These are phyloP conservation scores for Clavispora phyllophila DNA, from an alignment of 805 yeast genomes.

Conservation along the genomic window DNA sequence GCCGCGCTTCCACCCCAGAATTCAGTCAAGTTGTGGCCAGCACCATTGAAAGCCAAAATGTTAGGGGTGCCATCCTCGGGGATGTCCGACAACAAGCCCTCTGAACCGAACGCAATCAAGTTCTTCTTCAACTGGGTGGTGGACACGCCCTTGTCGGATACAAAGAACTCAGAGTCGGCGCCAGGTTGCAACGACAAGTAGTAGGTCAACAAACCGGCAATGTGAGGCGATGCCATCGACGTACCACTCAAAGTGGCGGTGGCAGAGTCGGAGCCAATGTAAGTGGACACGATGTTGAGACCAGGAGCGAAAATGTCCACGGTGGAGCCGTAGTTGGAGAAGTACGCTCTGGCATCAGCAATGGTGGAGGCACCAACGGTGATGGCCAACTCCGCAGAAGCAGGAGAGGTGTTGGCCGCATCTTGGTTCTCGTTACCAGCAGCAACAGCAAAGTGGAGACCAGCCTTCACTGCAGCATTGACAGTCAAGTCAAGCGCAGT, in stretches of 20 bases:
- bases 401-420: conserved; percentile 58
- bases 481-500: conserved; percentile 54
- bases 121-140: conserved; percentile 76
- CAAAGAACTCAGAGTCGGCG: conserved; percentile 56
- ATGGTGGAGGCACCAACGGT: conserved; percentile 48
- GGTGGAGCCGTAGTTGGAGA: conserved; percentile 51
- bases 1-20: conserved; percentile 47
- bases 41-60: conserved; percentile 75
- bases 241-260: conserved; percentile 90
- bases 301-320: conserved; percentile 55
- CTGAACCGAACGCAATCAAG: conserved; percentile 63
- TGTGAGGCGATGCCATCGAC: conserved; percentile 98
- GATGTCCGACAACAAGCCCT: conserved; percentile 52
- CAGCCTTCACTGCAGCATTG: conserved; percentile 52
- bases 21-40: conserved; percentile 61
- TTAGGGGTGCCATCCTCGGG: conserved; percentile 72
- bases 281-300: conserved; percentile 52
- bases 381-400: conserved; percentile 50
- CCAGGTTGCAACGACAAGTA: conserved; percentile 83
- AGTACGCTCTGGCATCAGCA: conserved; percentile 43
- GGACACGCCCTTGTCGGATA: conserved; percentile 49
- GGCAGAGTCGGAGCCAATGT: conserved; percentile 69
- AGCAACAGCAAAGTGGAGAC: conserved; percentile 57
- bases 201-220: conserved; percentile 86
- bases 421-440: conserved; percentile 61